Percentiles rank a stretch among this genome's conserved stretches.
Conservation (phyloP, 371 early-diverging fungal species). For the Mucor sp. region DNA sequence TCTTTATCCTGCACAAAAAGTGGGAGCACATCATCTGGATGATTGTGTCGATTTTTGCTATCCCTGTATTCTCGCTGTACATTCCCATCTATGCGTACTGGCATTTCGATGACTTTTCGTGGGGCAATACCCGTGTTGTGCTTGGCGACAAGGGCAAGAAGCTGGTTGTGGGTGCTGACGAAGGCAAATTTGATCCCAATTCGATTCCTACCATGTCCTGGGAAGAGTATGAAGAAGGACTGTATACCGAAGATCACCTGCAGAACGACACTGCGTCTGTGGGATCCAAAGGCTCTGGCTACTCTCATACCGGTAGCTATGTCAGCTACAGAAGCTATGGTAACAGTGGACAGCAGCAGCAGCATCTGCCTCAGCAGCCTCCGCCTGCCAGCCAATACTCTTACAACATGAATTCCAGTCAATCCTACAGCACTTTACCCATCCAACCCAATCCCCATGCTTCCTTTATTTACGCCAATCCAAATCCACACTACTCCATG, state of each 20-base stretch:
- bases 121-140: constrained; percentile 94
- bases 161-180: constrained; percentile 52
- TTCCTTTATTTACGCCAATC: constrained; percentile 5
- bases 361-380: not conserved
- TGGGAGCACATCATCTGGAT: constrained; percentile 96
- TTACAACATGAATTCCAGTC: constrained; percentile 1
- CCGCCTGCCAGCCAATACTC: constrained; percentile 2
- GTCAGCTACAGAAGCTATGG: constrained; percentile 30
- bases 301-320: constrained; percentile 35
- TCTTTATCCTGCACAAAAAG: constrained; percentile 79
- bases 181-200: constrained; percentile 71
- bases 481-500: constrained; percentile 9
- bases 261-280: constrained; percentile 32
- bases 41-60: constrained; percentile 85
- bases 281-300: constrained; percentile 29
- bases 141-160: constrained; percentile 78
- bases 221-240: constrained; percentile 82
- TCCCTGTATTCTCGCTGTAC: constrained; percentile 78
- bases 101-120: constrained; percentile 96
- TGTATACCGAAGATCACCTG: constrained; percentile 19
- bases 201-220: constrained; percentile 77
- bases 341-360: not conserved
- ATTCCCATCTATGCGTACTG: constrained; percentile 88
- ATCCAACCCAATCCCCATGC: constrained; percentile 4
- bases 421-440: constrained; percentile 1